These are phyloP conservation scores for Apiotrichum gamsii DNA, from an alignment of 1,284 basidiomycete genomes.

Conservation along the genomic window DNA sequence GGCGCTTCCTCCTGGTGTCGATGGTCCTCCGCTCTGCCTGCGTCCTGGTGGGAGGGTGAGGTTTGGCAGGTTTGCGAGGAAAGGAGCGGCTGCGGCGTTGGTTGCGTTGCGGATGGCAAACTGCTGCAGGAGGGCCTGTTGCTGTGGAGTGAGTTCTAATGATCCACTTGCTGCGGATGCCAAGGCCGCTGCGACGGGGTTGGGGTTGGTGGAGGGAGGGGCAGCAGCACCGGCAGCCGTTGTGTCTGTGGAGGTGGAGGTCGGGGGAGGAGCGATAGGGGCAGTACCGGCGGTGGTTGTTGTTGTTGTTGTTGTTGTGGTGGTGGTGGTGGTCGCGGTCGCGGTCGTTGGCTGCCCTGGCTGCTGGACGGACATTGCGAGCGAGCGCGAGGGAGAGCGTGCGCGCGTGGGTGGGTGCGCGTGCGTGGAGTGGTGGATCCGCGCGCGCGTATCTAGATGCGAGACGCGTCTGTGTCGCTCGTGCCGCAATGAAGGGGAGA, in stretches of 20 bases:
- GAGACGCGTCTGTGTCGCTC: too few relatives aligned
- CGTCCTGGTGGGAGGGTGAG: slow-evolving; percentile 5
- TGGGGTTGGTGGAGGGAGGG: too few relatives aligned
- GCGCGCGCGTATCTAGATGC: not conserved
- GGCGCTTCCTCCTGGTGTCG: too few relatives aligned
- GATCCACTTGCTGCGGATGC: not conserved
- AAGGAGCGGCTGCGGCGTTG: slow-evolving; percentile 5
- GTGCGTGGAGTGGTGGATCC: not conserved
- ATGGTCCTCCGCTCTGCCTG: too few relatives aligned
- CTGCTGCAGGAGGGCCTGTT: slow-evolving; percentile 14
- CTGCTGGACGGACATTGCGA: slow-evolving; percentile 11
- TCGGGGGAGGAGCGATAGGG: too few relatives aligned
- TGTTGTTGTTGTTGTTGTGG: slow-evolving; percentile 1
- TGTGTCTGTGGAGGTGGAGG: too few relatives aligned
- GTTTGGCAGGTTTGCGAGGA: slow-evolving; percentile 10
- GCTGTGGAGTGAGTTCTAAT: slow-evolving; percentile 9
- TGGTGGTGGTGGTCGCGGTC: not conserved
- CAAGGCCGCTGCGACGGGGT: too few relatives aligned
- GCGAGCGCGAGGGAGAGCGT: not conserved
- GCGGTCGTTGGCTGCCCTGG: slow-evolving; percentile 8
- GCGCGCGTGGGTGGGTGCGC: not conserved
- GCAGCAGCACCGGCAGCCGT: too few relatives aligned
- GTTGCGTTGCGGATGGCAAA: slow-evolving; percentile 7
- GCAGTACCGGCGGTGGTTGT: not conserved
- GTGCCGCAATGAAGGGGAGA: too few relatives aligned